Evolutionary conservation across 108 stramenopile genomes (phyloP).

Genomic region (Parietichytrium sp.): DNA sequence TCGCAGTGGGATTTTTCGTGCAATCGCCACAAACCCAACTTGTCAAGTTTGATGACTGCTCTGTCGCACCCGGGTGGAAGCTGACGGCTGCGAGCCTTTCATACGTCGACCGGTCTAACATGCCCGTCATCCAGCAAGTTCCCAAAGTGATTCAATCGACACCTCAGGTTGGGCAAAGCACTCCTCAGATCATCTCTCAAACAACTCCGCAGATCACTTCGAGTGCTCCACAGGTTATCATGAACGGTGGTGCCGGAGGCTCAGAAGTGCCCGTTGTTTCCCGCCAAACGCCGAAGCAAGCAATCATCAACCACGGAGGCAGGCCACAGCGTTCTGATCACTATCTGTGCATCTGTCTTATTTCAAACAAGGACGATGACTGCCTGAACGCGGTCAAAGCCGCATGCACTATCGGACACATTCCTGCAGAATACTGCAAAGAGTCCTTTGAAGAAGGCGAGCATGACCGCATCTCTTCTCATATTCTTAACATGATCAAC

Average conservation of each 20-base stretch:
- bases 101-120: neutral
- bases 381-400: slow-evolving; percentile 28
- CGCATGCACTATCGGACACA: slow-evolving; percentile 33
- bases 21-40: neutral
- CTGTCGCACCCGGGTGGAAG: neutral
- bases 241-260: neutral
- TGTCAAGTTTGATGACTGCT: neutral
- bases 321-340: too few relatives aligned
- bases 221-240: neutral
- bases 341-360: slow-evolving; percentile 9
- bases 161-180: too few relatives aligned
- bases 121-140: neutral
- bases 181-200: too few relatives aligned
- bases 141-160: neutral
- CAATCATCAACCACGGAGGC: neutral
- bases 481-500: neutral
- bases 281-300: neutral
- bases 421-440: slow-evolving; percentile 13
- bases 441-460: slow-evolving; percentile 31
- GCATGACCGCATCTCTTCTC: neutral
- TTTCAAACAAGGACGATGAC: neutral
- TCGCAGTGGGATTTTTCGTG: neutral
- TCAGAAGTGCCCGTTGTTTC: neutral
- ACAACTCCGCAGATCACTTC: neutral
- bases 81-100: neutral